Conservation (phyloP, 352 stramenopile genomes). For the Phytophthora litchii region DNA sequence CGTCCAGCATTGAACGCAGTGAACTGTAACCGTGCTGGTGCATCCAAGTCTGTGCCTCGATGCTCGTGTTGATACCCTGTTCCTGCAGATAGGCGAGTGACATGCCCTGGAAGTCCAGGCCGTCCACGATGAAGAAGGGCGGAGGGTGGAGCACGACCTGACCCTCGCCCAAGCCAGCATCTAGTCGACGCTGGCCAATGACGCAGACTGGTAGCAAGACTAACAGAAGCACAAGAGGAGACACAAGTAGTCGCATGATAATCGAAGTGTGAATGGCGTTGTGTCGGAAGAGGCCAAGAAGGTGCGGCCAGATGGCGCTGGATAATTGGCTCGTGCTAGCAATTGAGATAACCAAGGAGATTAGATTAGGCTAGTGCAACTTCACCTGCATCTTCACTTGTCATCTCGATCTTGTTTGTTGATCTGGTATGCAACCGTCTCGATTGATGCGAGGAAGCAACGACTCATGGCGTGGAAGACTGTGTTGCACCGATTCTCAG, state of each 20-base stretch:
- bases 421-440: constrained; percentile 9
- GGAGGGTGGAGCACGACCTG: constrained; percentile 49
- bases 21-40: constrained; percentile 45
- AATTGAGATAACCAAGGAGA: constrained; percentile 25
- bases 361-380: constrained; percentile 2
- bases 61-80: constrained; percentile 53
- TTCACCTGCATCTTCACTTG: not conserved
- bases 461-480: constrained; percentile 27
- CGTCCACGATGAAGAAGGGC: constrained; percentile 65
- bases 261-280: constrained; percentile 6
- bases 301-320: constrained; percentile 7
- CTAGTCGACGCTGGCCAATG: constrained; percentile 16
- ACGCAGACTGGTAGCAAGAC: constrained; percentile 8
- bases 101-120: constrained; percentile 46
- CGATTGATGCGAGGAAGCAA: constrained; percentile 23
- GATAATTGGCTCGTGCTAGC: constrained; percentile 25
- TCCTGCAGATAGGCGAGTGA: constrained; percentile 59
- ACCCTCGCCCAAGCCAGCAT: constrained; percentile 42
- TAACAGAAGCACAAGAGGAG: constrained; percentile 13
- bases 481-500: constrained; percentile 50
- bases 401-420: not conserved
- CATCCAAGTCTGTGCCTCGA: constrained; percentile 50
- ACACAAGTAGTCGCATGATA: constrained; percentile 4
- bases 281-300: constrained; percentile 18
- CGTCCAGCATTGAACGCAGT: constrained; percentile 60